Evolutionary conservation across 768 basidiomycete genomes (phyloP).

Genomic region (Mycena sanguinolenta): DNA sequence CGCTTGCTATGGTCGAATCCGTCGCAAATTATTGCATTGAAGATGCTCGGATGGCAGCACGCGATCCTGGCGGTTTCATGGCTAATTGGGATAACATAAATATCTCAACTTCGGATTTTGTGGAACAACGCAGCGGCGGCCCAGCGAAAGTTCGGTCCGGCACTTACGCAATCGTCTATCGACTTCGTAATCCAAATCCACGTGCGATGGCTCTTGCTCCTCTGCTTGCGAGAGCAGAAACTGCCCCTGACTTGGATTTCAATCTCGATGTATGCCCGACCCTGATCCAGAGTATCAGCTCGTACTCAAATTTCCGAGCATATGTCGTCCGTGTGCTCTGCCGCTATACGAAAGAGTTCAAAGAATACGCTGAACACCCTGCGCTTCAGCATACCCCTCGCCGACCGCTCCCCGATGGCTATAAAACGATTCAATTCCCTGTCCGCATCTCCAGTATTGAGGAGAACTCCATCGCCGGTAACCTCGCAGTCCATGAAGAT

Average conservation of each 20-base stretch:
- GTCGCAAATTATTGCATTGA: conserved; percentile 6
- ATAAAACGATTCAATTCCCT: too few relatives aligned
- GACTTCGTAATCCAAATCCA: conserved; percentile 35
- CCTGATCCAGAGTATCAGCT: background rate
- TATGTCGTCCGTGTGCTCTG: background rate
- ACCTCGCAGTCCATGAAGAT: too few relatives aligned
- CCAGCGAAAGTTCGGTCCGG: background rate
- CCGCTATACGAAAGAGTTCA: too few relatives aligned
- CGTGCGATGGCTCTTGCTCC: background rate
- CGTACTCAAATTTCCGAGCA: background rate
- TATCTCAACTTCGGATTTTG: background rate
- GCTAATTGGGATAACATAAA: conserved; percentile 10
- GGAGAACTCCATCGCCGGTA: too few relatives aligned
- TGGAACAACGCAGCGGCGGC: background rate
- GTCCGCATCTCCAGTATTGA: too few relatives aligned
- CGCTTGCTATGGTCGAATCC: background rate
- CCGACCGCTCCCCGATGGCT: too few relatives aligned
- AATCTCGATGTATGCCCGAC: background rate
- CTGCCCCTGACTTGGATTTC: background rate
- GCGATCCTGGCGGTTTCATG: background rate
- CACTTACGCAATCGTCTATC: background rate
- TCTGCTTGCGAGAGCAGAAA: too few relatives aligned
- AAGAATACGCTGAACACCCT: too few relatives aligned
- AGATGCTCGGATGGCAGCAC: background rate
- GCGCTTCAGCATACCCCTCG: too few relatives aligned